Base-by-base conservation (phyloP, 306 rosid species). In the Vigna mungo region DNA sequence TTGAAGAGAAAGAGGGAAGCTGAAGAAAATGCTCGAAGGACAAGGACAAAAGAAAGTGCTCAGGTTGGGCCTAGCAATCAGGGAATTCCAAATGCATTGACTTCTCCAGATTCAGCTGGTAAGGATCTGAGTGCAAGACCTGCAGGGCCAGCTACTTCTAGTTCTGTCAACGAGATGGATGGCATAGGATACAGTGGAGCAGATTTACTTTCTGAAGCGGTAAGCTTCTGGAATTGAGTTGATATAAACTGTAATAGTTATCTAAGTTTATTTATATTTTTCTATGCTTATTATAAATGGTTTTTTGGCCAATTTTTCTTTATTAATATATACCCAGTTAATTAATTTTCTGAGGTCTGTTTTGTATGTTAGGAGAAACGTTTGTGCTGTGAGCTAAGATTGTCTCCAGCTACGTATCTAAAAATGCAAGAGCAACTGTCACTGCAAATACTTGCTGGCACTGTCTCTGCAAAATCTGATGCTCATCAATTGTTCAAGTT, bases 141-240 rank as follows among this genome's bases (percentile, higher is more conserved):
- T 37, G 85, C 87, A 8, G 90, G 82, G 36, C 93, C 86, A 71
- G 93, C 86, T 53, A 60, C 85, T 68, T 82, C 94, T 15, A 87
- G 86, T 84, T 86, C 95, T 61, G 79, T 77, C 72, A 82, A 84
- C 73, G 91, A 87, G 60, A 80, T 87, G 72, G 98, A 86, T 81
- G 71, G 72, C 10, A 54, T 85, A 36, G 92, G 96, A 82, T 82
- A 85, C 81, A 82, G 84, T 80, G 96, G 94, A 21, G 87, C 89
- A 16, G 97, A 92, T 85, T 72, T 92, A 65, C 96, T 95, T 73
- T 90, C 97, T 54, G 97, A 89, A 82, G 81, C 93, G 71, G 98
- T 95, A 85, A 92, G 10, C 11, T 41, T 41, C 12, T 8, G 46
- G 11, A 39, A 2, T 39, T 39, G 44, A 39, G 11, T 0, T 39